Evolutionary conservation across 164 flowering plant genomes (phyloP), one percentile per base, ranked within the genome.

Genomic region (Piper longum): DNA sequence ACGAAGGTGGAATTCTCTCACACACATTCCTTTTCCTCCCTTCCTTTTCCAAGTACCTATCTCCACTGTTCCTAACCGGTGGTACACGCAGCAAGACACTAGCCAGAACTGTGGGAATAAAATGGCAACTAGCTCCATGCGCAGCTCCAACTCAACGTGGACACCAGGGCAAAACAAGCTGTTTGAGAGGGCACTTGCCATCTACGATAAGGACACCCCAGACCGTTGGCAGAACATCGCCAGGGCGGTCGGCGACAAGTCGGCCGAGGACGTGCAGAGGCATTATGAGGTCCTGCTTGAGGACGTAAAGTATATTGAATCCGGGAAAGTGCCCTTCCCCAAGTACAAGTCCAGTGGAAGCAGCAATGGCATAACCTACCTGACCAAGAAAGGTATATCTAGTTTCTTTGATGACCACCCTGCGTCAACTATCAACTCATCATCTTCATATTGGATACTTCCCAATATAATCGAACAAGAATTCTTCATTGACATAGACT

Each of bases 191-290:
- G 96, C 91, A 0, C 43, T 88, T 66, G 88, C 86, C 4, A 52
- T 69, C 3, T 83, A 80, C 65, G 80, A 81, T 76, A 68, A 75
- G 75, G 84, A 84, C 65, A 79, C 85, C n/a, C 87, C 89, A 0
- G 86, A 86, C 62, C 75, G 86, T 56, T 88, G 91, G 91, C 69
- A 78, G 54, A 84, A 76, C 9, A 42, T 88, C 18, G 91, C 91
- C 7, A 79, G 65, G 64, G 83, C 80, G 4, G 86, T 86, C 9
- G 91, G 89, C 0, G 83, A 78, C 11, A 86, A 81, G 63, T 72
- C 88, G 1, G 84, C 69, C 4, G 96, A 83, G 55, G 96, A 88
- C 41, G 91, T 86, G 61, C 84, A 78, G 75, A 71, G 66, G 61
- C 89, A 88, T 39, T 88, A 88, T 44, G 82, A 87, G 64, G 59